Evolutionary conservation across 257 asterid species (phyloP).

Genomic region (Solanum pinnatisectum): DNA sequence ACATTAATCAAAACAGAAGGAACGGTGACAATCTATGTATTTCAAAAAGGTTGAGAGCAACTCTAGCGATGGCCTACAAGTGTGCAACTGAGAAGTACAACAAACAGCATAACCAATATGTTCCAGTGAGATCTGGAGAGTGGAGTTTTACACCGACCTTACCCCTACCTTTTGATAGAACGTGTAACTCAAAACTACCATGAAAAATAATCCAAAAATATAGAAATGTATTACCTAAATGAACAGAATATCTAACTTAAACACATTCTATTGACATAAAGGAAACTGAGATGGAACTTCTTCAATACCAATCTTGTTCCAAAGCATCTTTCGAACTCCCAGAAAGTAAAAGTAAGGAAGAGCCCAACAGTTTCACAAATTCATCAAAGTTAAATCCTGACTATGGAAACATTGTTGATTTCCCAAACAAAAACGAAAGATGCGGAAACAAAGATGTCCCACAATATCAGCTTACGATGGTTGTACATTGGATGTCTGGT

Average conservation of each 20-base stretch:
- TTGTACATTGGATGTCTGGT: conserved; percentile 47
- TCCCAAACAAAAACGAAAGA: background rate
- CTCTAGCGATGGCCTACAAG: background rate
- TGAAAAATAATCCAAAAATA: background rate
- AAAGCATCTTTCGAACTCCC: background rate
- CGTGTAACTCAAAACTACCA: background rate
- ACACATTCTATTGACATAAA: background rate
- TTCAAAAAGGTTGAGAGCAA: background rate
- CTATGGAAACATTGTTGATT: background rate
- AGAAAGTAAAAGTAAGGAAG: background rate
- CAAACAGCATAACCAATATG: background rate
- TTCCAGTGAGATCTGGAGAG: background rate
- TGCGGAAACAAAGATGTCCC: background rate
- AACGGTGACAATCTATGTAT: too few species aligned
- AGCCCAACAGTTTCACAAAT: background rate
- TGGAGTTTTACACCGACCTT: background rate
- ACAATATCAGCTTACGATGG: conserved; percentile 1
- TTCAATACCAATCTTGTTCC: background rate
- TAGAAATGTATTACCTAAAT: background rate
- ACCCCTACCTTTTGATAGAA: background rate
- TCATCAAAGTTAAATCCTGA: background rate
- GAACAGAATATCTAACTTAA: background rate
- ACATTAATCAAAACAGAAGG: too few species aligned
- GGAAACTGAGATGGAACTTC: background rate
- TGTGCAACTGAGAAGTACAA: background rate